A percentile compares a stretch with the other conserved stretches of the same genome.
Conservation (phyloP, 495 filamentous ascomycete species). For the Neurospora tetrasperma region DNA sequence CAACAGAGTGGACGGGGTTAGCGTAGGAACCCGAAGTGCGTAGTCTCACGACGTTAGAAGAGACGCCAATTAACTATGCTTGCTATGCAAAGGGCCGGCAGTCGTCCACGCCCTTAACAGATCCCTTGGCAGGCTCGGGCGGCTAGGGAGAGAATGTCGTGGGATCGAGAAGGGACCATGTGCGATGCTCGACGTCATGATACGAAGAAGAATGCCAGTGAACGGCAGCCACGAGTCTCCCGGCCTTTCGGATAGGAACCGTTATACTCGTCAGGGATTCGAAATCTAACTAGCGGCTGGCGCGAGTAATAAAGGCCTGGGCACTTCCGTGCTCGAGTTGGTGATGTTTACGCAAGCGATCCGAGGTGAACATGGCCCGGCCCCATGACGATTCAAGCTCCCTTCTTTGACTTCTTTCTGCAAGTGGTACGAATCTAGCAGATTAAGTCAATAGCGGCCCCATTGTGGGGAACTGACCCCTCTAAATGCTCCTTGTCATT, state of each 20-base stretch:
- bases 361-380: background rate
- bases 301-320: background rate
- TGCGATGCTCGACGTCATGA: background rate
- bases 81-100: background rate
- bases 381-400: background rate
- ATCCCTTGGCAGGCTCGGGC: background rate
- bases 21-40: background rate
- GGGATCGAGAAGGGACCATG: background rate
- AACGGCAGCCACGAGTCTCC: background rate
- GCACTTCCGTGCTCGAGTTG: background rate
- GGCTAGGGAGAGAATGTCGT: background rate
- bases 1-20: background rate
- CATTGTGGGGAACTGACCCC: background rate
- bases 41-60: background rate
- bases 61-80: background rate
- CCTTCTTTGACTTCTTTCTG: background rate
- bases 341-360: background rate
- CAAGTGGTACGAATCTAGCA: background rate
- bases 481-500: background rate
- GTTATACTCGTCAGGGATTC: background rate
- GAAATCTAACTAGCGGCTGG: no score
- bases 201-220: background rate
- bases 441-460: background rate
- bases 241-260: background rate
- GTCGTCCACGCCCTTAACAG: background rate